Evolutionary conservation across 1,139 yeast species (phyloP).

Genomic region (Yamadazyma pseudoaaseri): DNA sequence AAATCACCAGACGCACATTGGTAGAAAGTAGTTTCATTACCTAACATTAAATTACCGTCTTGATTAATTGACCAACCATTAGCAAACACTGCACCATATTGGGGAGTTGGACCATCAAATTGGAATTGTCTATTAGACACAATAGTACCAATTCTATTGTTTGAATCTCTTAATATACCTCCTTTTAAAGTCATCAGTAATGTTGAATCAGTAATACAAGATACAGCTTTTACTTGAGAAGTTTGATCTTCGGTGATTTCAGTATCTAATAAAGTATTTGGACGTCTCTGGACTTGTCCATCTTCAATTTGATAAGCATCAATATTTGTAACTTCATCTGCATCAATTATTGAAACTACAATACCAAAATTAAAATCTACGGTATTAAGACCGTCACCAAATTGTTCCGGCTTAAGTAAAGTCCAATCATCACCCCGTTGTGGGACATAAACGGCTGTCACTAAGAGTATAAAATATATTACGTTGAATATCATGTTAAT

Average conservation of each 20-base stretch:
- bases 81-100: conserved; percentile 40
- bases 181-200: conserved; percentile 31
- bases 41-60: conserved; percentile 37
- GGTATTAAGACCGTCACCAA: conserved; percentile 21
- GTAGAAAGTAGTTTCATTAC: conserved; percentile 32
- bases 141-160: conserved; percentile 40
- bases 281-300: conserved; percentile 30
- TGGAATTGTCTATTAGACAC: conserved; percentile 45
- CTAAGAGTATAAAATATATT: conserved; percentile 2
- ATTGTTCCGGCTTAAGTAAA: conserved; percentile 17
- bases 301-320: conserved; percentile 24
- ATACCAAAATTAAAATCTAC: conserved; percentile 36
- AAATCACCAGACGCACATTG: conserved; percentile 47
- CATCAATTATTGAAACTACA: conserved; percentile 29
- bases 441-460: conserved; percentile 24
- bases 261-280: background rate
- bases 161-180: conserved; percentile 35
- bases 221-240: conserved; percentile 21
- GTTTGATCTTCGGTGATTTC: conserved; percentile 2
- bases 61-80: conserved; percentile 44
- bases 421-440: conserved; percentile 38
- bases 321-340: conserved; percentile 13
- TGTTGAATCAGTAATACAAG: conserved; percentile 32
- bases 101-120: conserved; percentile 48
- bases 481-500: background rate